Percentiles rank a stretch among this genome's conserved stretches.
Evolutionary conservation across 2,329 filamentous ascomycete genomes (phyloP).

Genomic region (Hypocrella siamensis): DNA sequence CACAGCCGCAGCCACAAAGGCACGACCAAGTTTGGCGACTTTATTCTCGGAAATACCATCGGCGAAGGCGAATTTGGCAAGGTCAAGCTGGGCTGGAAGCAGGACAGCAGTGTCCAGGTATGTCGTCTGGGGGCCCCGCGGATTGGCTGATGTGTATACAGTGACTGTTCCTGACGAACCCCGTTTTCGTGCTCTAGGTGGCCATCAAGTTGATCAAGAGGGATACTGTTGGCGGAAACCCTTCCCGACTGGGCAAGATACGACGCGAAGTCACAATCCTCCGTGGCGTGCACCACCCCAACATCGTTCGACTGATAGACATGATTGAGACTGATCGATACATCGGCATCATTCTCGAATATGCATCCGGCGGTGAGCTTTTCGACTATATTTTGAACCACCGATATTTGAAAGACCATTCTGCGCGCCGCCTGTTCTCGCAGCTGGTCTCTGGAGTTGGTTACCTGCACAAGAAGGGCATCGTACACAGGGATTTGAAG

Average conservation of each 20-base stretch:
- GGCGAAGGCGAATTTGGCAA: slow-evolving; percentile 98
- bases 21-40: slow-evolving; percentile 80
- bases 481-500: slow-evolving; percentile 93
- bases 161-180: slow-evolving; percentile 5
- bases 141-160: neutral
- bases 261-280: slow-evolving; percentile 93
- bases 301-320: slow-evolving; percentile 92
- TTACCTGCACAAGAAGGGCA: slow-evolving; percentile 96
- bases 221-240: slow-evolving; percentile 77
- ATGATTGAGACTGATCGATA: slow-evolving; percentile 97
- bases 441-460: slow-evolving; percentile 93
- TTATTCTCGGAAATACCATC: slow-evolving; percentile 87
- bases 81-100: slow-evolving; percentile 97
- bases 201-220: slow-evolving; percentile 96
- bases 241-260: slow-evolving; percentile 84
- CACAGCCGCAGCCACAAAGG: slow-evolving; percentile 41
- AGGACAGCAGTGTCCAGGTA: slow-evolving; percentile 76
- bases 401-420: slow-evolving; percentile 85
- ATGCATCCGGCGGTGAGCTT: slow-evolving; percentile 90
- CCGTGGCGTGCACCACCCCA: slow-evolving; percentile 75
- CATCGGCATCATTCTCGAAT: slow-evolving; percentile 96
- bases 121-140: slow-evolving; percentile 4
- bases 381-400: slow-evolving; percentile 98
- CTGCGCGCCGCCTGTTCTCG: slow-evolving; percentile 80
- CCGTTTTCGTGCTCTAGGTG: slow-evolving; percentile 36